A percentile compares a stretch with the other conserved stretches of the same genome.
Conservation (phyloP, 2,329 filamentous ascomycete species). For the Curvularia sp. region DNA sequence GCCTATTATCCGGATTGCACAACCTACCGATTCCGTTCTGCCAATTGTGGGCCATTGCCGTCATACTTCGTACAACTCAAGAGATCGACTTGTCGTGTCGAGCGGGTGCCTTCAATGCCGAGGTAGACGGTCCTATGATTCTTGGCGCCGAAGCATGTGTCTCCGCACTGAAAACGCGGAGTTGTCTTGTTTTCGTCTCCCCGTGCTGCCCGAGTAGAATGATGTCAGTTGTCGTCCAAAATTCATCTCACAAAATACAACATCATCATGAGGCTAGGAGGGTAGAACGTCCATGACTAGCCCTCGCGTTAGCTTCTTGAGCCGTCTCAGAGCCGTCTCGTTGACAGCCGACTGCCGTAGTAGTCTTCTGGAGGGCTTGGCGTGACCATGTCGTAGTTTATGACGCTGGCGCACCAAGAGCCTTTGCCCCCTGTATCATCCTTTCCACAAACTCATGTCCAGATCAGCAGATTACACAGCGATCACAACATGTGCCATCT, state of each 20-base stretch:
- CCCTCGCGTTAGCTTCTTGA: neutral
- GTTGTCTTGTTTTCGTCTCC: neutral
- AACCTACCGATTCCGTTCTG: conserved; percentile 10
- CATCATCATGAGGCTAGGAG: neutral
- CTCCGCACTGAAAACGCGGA: neutral
- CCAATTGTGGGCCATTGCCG: conserved; percentile 13
- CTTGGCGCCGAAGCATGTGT: neutral
- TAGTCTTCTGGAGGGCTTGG: neutral
- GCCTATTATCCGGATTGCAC: conserved; percentile 6
- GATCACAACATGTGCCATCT: neutral
- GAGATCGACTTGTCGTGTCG: neutral
- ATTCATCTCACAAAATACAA: neutral
- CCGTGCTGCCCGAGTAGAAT: neutral
- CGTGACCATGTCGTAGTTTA: neutral
- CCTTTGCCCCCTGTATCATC: neutral
- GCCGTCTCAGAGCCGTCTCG: neutral
- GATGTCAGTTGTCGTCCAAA: neutral
- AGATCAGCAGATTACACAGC: no score
- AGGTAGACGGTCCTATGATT: neutral
- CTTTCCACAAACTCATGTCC: neutral
- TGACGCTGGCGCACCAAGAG: neutral
- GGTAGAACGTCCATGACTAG: neutral
- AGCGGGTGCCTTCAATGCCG: neutral
- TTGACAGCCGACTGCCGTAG: neutral
- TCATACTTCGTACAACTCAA: conserved; percentile 17